Evolutionary conservation across 1,139 yeast species (phyloP), one percentile per base, ranked within the genome.

Genomic region (Geotrichum candidum): DNA sequence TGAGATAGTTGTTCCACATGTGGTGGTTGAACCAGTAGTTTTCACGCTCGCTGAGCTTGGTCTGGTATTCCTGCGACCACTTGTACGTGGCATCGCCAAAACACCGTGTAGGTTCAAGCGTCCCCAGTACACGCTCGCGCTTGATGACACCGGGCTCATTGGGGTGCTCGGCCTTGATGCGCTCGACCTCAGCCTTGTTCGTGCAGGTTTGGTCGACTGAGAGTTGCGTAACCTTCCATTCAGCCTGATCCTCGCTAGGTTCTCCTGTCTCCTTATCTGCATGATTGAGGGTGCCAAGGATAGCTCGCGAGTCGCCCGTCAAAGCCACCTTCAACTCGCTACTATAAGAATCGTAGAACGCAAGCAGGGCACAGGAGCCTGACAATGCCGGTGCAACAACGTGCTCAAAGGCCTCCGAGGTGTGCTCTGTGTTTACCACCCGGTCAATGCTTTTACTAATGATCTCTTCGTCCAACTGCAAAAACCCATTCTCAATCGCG

Each of bases 31-130:
- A 41, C 46, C 46, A 41, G 46, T 41, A 41, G 22, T 41, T 41
- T 6, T 50, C 53, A 18, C 46, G 46, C 46, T 41, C 46, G 46
- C 46, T 41, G 22, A 41, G 46, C 50, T 55, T 54, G 62, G 87
- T 87, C 70, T 95, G 97, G 65, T 90, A 82, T 38, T 86, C 85
- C 35, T 89, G 87, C 35, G 90, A 80, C 79, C 89, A 79, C 73
- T 94, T 94, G 74, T 90, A 94, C 66, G 97, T 82, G 65, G 97
- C 96, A 75, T 94, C 99, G 56, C 99, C 99, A 79, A 94, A 95
- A 0, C 98, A 96, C 69, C 99, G 81, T 0, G 96, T 85, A 4
- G 99, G 99, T 74, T 95, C 99, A 66, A 94, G 81, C n/a, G 92
- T 84, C 0, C 99, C 99, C 68, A 94, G 80, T 4, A 95, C 89